Evolutionary conservation across 1,284 basidiomycete genomes (phyloP), one percentile per base, ranked within the genome.

Genomic region (Ustilago curta): DNA sequence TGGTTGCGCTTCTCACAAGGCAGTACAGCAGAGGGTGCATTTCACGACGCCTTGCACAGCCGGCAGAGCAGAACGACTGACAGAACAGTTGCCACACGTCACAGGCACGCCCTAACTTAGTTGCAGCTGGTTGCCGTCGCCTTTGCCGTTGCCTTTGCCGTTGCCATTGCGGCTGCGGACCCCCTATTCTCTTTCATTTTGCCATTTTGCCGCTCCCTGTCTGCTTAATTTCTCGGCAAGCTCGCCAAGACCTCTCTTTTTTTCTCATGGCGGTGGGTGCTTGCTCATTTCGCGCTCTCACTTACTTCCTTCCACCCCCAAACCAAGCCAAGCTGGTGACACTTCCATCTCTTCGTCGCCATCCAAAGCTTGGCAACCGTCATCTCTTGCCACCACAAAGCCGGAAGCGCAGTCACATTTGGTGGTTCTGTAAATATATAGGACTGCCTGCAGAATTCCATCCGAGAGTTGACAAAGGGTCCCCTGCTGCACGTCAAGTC

Each of bases 241-340:
- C 12, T 37, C 50, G 51, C 50, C 59, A 60, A 60, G 51, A 60
- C 50, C 42, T 11, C 42, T 9, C 16, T 42, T n/a, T 39, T 11
- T 14, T 40, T n/a, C n/a, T 39, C n/a, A 23, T 18, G 23, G 11
- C 25, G 5, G 29, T 31, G 16, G 27, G 6, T 9, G 45, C 4
- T 29, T 48, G 12, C 35, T 48, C 50, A 23, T 39, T 51, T 35
- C 27, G 23, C 12, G 23, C 31, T 37, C 21, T 9, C 31, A 40
- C 21, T 35, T n/a, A n/a, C 32, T n/a, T 51, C 31, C 31, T 37
- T n/a, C 23, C 27, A 48, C 31, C 47, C n/a, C n/a, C n/a, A n/a
- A n/a, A n/a, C 31, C 47, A 48, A 48, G 47, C 47, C 27, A 48
- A 48, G 47, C 47, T n/a, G 45, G 45, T 27, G 44, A 25, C n/a